Conservation (phyloP, 768 basidiomycete genomes). For the Trametes cingulata region DNA sequence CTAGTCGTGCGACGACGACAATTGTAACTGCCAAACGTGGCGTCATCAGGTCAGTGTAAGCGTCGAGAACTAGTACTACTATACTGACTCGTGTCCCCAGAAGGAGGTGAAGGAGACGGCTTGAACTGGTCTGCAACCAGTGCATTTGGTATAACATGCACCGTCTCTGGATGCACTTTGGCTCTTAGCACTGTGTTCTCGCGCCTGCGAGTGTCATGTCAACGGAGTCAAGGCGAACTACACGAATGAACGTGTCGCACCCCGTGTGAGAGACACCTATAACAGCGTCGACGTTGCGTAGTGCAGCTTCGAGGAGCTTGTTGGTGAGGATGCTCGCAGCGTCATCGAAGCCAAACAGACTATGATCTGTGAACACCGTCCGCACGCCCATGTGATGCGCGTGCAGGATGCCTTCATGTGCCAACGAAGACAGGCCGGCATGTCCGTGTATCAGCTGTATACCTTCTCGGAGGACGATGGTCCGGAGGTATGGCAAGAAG, state of each 20-base stretch:
- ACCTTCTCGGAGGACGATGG: slow-evolving; percentile 83
- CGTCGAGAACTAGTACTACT: background rate
- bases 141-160: slow-evolving; percentile 94
- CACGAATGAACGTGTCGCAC: slow-evolving; percentile 44
- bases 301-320: slow-evolving; percentile 83
- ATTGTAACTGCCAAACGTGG: slow-evolving; percentile 72
- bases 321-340: slow-evolving; percentile 97
- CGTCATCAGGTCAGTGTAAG: no score
- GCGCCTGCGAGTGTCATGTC: slow-evolving; percentile 54
- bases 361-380: slow-evolving; percentile 96
- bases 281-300: slow-evolving; percentile 90
- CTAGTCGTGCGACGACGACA: slow-evolving; percentile 85
- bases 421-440: slow-evolving; percentile 85
- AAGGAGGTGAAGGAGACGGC: slow-evolving; percentile 42
- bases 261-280: slow-evolving; percentile 98
- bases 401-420: slow-evolving; percentile 91
- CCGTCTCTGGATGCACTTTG: slow-evolving; percentile 60
- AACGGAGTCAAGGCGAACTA: background rate
- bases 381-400: slow-evolving; percentile 83
- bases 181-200: slow-evolving; percentile 95
- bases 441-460: slow-evolving; percentile 91
- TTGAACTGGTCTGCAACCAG: slow-evolving; percentile 84
- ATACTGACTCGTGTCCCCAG: slow-evolving; percentile 19
- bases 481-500: slow-evolving; percentile 88
- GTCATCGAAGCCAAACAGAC: slow-evolving; percentile 94